A percentile compares a stretch with the other conserved stretches of the same genome.
phyloP scores from a whole-genome alignment of 768 basidiomycete genomes.

The Termitomyces sp. region DNA sequence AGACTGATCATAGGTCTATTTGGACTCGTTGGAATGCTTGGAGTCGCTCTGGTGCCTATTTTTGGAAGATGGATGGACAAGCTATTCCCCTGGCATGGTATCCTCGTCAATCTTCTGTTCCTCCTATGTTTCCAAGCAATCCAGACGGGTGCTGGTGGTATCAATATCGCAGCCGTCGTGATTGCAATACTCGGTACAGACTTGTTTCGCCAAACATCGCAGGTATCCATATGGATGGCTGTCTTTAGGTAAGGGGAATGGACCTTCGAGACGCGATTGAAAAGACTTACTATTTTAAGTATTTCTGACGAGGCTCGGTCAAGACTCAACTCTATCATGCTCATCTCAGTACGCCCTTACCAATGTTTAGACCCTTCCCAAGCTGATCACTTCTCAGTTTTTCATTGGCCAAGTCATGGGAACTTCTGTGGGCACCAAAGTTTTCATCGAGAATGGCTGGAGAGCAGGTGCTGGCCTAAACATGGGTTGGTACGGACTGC shows the following conservation, averaged over 20 bases:
- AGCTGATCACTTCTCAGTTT: constrained; percentile 31
- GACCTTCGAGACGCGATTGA: not conserved
- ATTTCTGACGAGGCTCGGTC: constrained; percentile 53
- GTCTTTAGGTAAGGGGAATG: constrained; percentile 48
- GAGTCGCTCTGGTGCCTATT: constrained; percentile 66
- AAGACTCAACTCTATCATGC: constrained; percentile 73
- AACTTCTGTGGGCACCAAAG: constrained; percentile 67
- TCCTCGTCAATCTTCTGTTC: constrained; percentile 50
- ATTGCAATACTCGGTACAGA: constrained; percentile 73
- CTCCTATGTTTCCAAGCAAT: constrained; percentile 57
- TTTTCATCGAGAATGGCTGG: constrained; percentile 75
- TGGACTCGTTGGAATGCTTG: constrained; percentile 71
- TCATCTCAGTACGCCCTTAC: constrained; percentile 51
- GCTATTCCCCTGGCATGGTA: constrained; percentile 77
- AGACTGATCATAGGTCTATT: constrained; percentile 68
- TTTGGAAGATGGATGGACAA: constrained; percentile 68
- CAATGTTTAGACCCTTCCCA: not conserved
- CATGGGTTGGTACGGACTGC: constrained; percentile 56
- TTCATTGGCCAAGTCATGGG: constrained; percentile 86
- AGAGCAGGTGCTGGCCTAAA: constrained; percentile 59
- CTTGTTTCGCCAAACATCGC: constrained; percentile 69
- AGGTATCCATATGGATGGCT: constrained; percentile 62
- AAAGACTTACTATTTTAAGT: constrained; percentile 16
- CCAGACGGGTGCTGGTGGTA: constrained; percentile 68
- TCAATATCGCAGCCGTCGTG: constrained; percentile 69